A percentile compares a stretch with the other conserved stretches of the same genome.
Conservation (phyloP, 2,329 filamentous ascomycete species). For the Xylariaceae sp. region DNA sequence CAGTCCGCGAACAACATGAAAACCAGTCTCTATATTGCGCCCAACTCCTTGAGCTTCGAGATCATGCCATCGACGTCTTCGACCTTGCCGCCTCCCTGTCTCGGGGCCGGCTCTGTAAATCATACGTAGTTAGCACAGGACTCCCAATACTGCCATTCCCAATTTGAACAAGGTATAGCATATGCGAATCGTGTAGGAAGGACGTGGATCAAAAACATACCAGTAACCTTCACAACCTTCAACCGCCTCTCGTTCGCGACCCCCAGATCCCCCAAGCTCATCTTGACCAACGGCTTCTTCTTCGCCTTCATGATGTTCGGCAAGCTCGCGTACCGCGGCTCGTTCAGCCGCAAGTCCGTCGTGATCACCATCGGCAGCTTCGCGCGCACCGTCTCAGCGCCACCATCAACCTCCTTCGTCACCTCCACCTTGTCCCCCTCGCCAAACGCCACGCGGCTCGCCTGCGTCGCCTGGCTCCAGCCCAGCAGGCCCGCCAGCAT, state of each 20-base stretch:
- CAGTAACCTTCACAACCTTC: constrained; percentile 85
- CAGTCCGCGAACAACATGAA: neutral
- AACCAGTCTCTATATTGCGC: constrained; percentile 65
- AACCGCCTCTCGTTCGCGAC: constrained; percentile 70
- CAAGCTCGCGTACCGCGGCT: constrained; percentile 90
- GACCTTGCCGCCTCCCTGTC: constrained; percentile 94
- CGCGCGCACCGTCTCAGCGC: constrained; percentile 81
- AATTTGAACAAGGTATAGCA: no score
- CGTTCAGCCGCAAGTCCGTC: constrained; percentile 89
- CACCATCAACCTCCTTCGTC: constrained; percentile 90
- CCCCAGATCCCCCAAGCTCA: constrained; percentile 77
- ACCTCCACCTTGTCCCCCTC: constrained; percentile 69
- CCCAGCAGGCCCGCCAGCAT: constrained; percentile 92
- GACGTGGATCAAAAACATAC: constrained; percentile 43
- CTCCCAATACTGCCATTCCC: no score
- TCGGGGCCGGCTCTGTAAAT: constrained; percentile 69
- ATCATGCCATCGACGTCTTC: constrained; percentile 96
- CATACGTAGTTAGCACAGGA: no score
- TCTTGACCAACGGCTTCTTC: constrained; percentile 98
- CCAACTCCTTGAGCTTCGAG: constrained; percentile 89
- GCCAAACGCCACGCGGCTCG: constrained; percentile 74
- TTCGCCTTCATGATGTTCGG: constrained; percentile 99
- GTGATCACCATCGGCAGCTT: constrained; percentile 92
- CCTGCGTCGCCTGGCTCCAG: constrained; percentile 95
- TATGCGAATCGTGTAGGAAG: no score